Conservation (phyloP, 2,329 filamentous ascomycete genomes). For the Penicillium sp. region DNA sequence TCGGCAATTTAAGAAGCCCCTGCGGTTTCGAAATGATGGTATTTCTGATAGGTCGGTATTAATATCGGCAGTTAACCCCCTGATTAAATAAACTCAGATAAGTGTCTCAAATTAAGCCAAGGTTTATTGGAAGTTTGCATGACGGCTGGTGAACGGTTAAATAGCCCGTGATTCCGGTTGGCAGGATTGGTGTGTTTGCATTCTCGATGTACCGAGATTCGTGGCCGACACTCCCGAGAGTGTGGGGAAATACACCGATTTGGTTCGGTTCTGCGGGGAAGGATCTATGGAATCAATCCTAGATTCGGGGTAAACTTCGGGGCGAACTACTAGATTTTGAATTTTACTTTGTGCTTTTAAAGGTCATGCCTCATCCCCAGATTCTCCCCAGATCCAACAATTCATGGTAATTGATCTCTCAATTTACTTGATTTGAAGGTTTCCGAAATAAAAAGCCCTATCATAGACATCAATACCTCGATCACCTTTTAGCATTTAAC, state of each 20-base stretch:
- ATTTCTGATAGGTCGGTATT: not conserved
- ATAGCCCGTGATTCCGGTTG: not conserved
- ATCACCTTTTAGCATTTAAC: not conserved
- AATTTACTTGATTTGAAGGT: not conserved
- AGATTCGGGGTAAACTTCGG: not conserved
- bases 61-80: not conserved
- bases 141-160: not conserved
- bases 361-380: not conserved
- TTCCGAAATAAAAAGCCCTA: not conserved
- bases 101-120: not conserved
- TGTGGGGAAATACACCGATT: not conserved
- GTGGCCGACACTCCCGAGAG: not conserved
- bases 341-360: not conserved
- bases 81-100: not conserved
- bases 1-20: too few relatives aligned
- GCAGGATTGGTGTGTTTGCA: not conserved
- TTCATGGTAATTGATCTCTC: not conserved
- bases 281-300: not conserved
- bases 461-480: not conserved
- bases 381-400: not conserved
- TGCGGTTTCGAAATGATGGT: too few relatives aligned
- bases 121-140: not conserved
- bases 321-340: not conserved
- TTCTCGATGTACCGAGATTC: not conserved
- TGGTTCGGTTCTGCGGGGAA: not conserved